These are phyloP conservation scores for Gossypium thurberi DNA, from an alignment of 345 rosid species.

Conservation along the genomic window DNA sequence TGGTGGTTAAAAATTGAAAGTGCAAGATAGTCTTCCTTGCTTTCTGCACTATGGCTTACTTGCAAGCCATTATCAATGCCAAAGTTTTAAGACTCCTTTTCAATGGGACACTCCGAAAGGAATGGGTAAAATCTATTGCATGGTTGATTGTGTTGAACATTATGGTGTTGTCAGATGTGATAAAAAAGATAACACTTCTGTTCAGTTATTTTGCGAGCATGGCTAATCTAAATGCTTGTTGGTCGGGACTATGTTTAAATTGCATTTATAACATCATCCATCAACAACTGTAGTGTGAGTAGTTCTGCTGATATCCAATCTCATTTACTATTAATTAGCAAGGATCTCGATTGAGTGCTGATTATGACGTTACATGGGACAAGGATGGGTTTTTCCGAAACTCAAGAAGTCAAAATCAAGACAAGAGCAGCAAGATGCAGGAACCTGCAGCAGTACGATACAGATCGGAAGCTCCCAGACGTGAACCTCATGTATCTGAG, in stretches of 20 bases:
- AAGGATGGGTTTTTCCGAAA: constrained; percentile 61
- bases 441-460: constrained; percentile 23
- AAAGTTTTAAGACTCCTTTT: not conserved
- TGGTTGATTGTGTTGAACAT: not conserved
- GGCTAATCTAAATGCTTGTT: not conserved
- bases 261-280: not conserved
- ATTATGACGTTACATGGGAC: constrained; percentile 79
- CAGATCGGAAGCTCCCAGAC: constrained; percentile 38
- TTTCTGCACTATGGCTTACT: too few species aligned
- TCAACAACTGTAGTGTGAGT: not conserved
- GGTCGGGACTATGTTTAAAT: not conserved
- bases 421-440: constrained; percentile 29
- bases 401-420: constrained; percentile 41
- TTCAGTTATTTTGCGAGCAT: not conserved
- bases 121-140: not conserved
- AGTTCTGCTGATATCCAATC: constrained; percentile 5
- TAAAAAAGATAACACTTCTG: not conserved
- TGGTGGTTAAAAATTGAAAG: too few species aligned
- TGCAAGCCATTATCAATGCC: not conserved
- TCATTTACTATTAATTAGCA: constrained; percentile 41
- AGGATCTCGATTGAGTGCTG: constrained; percentile 73
- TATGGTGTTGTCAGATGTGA: not conserved
- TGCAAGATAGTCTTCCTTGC: too few species aligned
- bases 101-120: not conserved
- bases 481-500: constrained; percentile 25